Evolutionary conservation across 2,329 filamentous ascomycete genomes (phyloP), one percentile per base, ranked within the genome.

Genomic region (Colletotrichum sansevieriae): DNA sequence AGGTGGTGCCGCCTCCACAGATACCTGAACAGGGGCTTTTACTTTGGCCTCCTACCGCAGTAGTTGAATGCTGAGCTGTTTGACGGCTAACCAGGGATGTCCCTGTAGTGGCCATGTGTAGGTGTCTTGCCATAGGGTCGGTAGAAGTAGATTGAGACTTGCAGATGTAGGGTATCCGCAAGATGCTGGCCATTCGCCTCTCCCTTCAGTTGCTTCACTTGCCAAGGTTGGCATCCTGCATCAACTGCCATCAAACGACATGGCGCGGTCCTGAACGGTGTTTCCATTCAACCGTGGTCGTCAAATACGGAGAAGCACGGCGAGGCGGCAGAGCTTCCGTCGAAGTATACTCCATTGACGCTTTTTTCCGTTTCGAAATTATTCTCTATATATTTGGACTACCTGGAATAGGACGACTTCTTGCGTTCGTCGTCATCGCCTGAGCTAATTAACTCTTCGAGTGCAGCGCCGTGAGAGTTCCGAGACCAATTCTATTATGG

Each of bases 141-240:
- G 76, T 73, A 78, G 77, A 78, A 78, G 76, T 73, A 78, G 77
- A 78, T 77, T 73, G 70, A 56, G 64, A 70, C 49, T 49, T 44
- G 57, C 64, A 69, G 52, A 46, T 51, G 68, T 58, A 20, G 52
- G 65, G 47, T 46, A 43, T 59, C 62, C 65, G 54, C 65, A 49
- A 18, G 22, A 20, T 56, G 12, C 44, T 55, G 22, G 11, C 49
- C 39, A 25, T 49, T 52, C 41, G 41, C 52, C 44, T 39, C 37
- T 39, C 13, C 37, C 37, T 46, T 25, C 8, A 29, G 29, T 29
- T 29, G 29, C 6, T 29, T 8, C 29, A 33, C 37, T 25, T 20
- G 37, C 39, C 29, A 54, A 52, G n/a, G 29, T 54, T 35, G 10
- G 35, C 47, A 33, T 15, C 18, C 49, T 33, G 41, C 43, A 18